Conservation (phyloP, 257 asterid species). For the Rubia yunnanensis region DNA sequence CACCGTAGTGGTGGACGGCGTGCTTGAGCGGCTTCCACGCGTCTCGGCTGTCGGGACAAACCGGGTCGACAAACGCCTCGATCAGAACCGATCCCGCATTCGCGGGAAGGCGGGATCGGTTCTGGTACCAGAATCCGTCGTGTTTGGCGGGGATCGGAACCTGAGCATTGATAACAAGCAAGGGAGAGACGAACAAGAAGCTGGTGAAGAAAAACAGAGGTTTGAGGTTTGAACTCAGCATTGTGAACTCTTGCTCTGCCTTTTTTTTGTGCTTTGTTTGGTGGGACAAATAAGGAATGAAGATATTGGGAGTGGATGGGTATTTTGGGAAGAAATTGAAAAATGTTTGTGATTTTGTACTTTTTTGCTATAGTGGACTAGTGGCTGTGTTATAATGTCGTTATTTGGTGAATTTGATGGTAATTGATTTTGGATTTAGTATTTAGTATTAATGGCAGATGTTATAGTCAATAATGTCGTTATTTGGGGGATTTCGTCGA, state of each 20-base stretch:
- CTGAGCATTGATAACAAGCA: conserved; percentile 18
- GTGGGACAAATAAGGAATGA: not conserved
- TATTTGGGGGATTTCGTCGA: too few relatives aligned
- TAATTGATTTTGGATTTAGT: not conserved
- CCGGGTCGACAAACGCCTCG: conserved; percentile 89
- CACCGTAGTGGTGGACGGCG: conserved; percentile 40
- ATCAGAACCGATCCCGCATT: conserved; percentile 29
- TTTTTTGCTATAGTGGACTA: not conserved
- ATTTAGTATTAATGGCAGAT: too few relatives aligned
- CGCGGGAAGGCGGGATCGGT: conserved; percentile 10
- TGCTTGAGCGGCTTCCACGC: conserved; percentile 76
- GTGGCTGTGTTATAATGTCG: not conserved
- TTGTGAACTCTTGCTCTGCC: not conserved
- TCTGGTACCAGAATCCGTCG: conserved; percentile 71
- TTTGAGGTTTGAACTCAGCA: not conserved
- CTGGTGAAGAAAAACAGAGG: not conserved
- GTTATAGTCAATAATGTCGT: too few relatives aligned
- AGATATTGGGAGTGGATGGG: not conserved
- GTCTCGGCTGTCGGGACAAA: conserved; percentile 84
- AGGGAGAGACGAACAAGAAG: conserved; percentile 3
- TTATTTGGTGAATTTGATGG: not conserved
- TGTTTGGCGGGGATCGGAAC: conserved; percentile 29
- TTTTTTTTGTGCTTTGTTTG: not conserved
- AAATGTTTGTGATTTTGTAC: not conserved
- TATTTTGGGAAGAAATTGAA: not conserved